Base-by-base conservation (phyloP, 345 rosid species). In the Boechera stricta region DNA sequence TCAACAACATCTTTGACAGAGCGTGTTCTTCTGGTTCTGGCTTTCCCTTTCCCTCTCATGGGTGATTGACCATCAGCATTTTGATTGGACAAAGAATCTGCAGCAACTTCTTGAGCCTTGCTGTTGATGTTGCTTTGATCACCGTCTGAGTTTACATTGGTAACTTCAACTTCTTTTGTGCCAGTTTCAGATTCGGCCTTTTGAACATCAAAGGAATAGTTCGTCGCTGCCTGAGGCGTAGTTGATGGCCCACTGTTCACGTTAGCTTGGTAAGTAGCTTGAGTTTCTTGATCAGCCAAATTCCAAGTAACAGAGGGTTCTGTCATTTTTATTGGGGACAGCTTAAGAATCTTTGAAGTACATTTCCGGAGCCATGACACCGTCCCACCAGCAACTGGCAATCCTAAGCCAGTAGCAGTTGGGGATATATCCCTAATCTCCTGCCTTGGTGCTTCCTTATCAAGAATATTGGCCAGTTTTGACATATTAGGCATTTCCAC, bases 321-420 rank as follows among this genome's bases (percentile, higher is more conserved):
- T 31, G 61, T 10, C 80, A 54, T 84, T 84, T 89, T 91, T 32
- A 81, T 77, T 1, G 99, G 97, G 49, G 99, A 92, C 33, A 92
- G 74, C 44, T 76, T 88, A 7, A 92, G 86, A 70, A 95, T 85
- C 81, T 84, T 92, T 41, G 98, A 87, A 31, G 95, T 92, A 84
- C 98, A 92, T 74, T 87, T 87, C 63, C 86, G 88, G 67, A 95
- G 84, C 97, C 97, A 91, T 48, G 92, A 87, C 62, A 88, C 82
- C 10, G 89, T 77, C 69, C 88, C 91, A 84, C 78, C 74, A 55
- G 95, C 74, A 64, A 58, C 80, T 24, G 95, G 88, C 71, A 90
- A 81, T 36, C 69, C 65, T 63, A 85, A 87, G 69, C 70, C 72
- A 64, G 75, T 10, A 42, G 65, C 71, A 51, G 75, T 73, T 52